Evolutionary conservation across 1,284 basidiomycete genomes (phyloP).

Genomic region (Trichosporon inkin): DNA sequence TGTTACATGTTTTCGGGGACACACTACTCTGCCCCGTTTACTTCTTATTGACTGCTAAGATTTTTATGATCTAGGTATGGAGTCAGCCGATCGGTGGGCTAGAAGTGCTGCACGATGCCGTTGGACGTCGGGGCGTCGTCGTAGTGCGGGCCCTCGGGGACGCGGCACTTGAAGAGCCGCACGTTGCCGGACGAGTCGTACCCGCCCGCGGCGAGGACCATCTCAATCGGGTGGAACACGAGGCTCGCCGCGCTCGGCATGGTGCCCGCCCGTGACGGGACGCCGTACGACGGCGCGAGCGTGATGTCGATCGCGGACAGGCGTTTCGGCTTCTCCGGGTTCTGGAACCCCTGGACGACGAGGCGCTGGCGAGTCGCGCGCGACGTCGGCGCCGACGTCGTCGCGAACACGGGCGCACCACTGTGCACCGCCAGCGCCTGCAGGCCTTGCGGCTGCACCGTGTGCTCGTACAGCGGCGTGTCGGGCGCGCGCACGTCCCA

Average conservation of each 20-base stretch:
- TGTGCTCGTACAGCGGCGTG: constrained; percentile 62
- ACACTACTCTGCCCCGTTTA: no score
- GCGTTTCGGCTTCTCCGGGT: constrained; percentile 35
- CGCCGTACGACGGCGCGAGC: constrained; percentile 32
- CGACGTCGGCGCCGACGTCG: constrained; percentile 51
- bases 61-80: no score
- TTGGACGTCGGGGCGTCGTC: constrained; percentile 13
- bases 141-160: constrained; percentile 21
- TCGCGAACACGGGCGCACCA: constrained; percentile 77
- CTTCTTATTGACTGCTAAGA: no score
- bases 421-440: constrained; percentile 85
- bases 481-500: constrained; percentile 82
- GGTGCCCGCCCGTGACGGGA: constrained; percentile 28
- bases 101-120: constrained; percentile 14
- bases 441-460: constrained; percentile 67
- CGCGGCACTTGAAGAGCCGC: constrained; percentile 40
- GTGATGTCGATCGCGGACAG: constrained; percentile 40
- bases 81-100: neutral
- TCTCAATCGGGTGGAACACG: constrained; percentile 51
- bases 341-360: constrained; percentile 45
- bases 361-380: constrained; percentile 42
- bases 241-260: constrained; percentile 45
- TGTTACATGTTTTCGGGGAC: no score
- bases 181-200: constrained; percentile 48
- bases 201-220: constrained; percentile 48